Evolutionary conservation across 306 rosid species (phyloP), one percentile per base, ranked within the genome.

Genomic region (Mimosa bimucronata): DNA sequence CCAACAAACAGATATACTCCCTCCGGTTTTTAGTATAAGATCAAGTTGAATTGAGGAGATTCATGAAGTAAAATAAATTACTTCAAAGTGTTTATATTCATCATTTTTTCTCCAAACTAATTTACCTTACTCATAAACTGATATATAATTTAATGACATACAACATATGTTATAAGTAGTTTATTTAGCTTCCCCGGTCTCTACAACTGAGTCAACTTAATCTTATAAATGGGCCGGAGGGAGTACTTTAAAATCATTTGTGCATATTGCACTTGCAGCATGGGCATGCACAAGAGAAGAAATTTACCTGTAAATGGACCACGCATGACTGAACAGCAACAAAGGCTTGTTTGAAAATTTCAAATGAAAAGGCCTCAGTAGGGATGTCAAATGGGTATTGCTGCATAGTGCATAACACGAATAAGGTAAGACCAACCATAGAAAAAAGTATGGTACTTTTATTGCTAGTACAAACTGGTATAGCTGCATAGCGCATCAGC

Each of bases 321-420:
- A 95, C 99, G 74, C 98, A 95, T 26, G 98, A 95, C 87, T 95
- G 99, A 87, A 95, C 91, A 5, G 97, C 99, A 82, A 94, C 99
- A 66, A 95, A 95, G 80, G 99, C 98, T 89, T 95, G 99, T 83
- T 93, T 93, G 90, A 95, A 95, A 80, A 95, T 95, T 83, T 93
- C 96, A 78, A 89, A 95, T n/a, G 98, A 74, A 87, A 95, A 95
- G 44, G 99, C 99, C 86, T 95, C 99, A 0, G 99, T 93, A 37
- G 99, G 99, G 83, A 91, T 90, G 75, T 95, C 99, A 79, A 88
- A 93, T 26, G 99, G 99, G 80, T 95, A 95, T 95, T 95, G 99
- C 99, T 95, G 94, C 80, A 86, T 80, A 55, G 82, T 40, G 48
- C 64, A 80, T 80, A 55, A 83, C 37, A 46, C 67, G 79, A 50